These are phyloP conservation scores for Ogataea glucozyma DNA, from an alignment of 805 yeast species.

Conservation along the genomic window DNA sequence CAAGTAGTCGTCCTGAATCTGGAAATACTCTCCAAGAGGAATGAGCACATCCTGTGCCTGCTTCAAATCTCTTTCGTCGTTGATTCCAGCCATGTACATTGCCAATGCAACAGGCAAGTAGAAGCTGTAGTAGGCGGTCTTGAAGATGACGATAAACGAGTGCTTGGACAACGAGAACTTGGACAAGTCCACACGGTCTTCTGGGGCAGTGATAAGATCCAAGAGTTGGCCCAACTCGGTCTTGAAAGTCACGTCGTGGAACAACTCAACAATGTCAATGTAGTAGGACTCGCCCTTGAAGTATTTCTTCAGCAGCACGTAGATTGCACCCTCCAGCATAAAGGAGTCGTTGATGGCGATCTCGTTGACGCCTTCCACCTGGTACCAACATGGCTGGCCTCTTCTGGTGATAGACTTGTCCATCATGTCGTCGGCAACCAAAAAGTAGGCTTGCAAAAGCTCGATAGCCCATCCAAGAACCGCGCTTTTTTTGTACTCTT, in stretches of 20 bases:
- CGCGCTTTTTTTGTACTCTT: slow-evolving; percentile 81
- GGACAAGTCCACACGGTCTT: slow-evolving; percentile 84
- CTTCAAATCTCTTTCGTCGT: slow-evolving; percentile 68
- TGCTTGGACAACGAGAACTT: slow-evolving; percentile 88
- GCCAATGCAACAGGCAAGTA: slow-evolving; percentile 97
- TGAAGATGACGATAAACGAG: slow-evolving; percentile 91
- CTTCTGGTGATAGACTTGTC: slow-evolving; percentile 95
- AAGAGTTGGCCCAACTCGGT: slow-evolving; percentile 96
- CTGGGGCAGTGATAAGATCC: slow-evolving; percentile 96
- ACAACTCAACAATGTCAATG: slow-evolving; percentile 85
- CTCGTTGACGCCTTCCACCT: slow-evolving; percentile 73
- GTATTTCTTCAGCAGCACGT: slow-evolving; percentile 82
- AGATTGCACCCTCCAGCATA: slow-evolving; percentile 94
- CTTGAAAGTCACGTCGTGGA: slow-evolving; percentile 97
- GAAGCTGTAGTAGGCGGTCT: slow-evolving; percentile 97
- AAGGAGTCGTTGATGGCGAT: slow-evolving; percentile 97
- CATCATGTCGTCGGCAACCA: slow-evolving; percentile 99
- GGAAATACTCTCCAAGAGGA: slow-evolving; percentile 98
- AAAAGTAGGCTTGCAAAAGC: slow-evolving; percentile 90
- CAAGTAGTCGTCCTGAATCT: slow-evolving; percentile 95
- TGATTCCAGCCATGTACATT: slow-evolving; percentile 86
- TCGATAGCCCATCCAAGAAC: slow-evolving; percentile 95
- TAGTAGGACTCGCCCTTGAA: slow-evolving; percentile 82
- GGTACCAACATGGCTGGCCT: slow-evolving; percentile 99
- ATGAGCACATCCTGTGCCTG: slow-evolving; percentile 87